A percentile compares a stretch with the other conserved stretches of the same genome.
Conservation (phyloP, 164 flowering plant genomes). For the Piper betle region DNA sequence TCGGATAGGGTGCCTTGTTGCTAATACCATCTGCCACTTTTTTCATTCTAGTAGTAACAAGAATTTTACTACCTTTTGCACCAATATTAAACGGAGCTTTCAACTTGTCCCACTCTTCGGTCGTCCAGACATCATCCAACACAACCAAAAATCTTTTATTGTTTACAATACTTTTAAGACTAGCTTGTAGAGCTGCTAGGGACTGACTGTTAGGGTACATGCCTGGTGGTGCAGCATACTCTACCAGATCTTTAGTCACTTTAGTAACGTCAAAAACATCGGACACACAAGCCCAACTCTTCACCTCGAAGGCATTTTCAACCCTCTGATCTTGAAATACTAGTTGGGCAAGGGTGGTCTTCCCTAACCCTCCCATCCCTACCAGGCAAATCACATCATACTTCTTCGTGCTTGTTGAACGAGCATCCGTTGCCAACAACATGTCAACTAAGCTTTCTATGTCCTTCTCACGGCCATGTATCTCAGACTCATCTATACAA, state of each 20-base stretch:
- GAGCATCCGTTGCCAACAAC: background rate
- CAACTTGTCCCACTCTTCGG: constrained; percentile 1
- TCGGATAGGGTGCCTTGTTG: background rate
- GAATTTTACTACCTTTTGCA: constrained; percentile 6
- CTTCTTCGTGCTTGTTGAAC: background rate
- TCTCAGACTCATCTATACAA: background rate
- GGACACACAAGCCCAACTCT: constrained; percentile 5
- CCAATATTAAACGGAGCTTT: background rate
- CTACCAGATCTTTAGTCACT: constrained; percentile 1
- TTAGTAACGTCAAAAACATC: background rate
- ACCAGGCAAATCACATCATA: background rate
- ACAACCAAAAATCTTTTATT: background rate
- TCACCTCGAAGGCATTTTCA: background rate
- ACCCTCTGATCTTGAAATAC: constrained; percentile 1
- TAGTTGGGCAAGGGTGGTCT: constrained; percentile 6
- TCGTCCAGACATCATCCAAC: constrained; percentile 5
- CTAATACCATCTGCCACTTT: constrained; percentile 6
- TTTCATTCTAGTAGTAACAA: constrained; percentile 12
- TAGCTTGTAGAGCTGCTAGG: background rate
- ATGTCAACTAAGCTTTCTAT: background rate
- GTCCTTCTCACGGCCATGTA: background rate
- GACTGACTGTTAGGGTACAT: background rate
- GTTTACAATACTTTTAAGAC: background rate
- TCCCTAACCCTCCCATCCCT: constrained; percentile 4
- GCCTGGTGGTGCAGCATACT: background rate